phyloP scores from a whole-genome alignment of 2,329 filamentous ascomycete species.

The Hypoxylon sp. region DNA sequence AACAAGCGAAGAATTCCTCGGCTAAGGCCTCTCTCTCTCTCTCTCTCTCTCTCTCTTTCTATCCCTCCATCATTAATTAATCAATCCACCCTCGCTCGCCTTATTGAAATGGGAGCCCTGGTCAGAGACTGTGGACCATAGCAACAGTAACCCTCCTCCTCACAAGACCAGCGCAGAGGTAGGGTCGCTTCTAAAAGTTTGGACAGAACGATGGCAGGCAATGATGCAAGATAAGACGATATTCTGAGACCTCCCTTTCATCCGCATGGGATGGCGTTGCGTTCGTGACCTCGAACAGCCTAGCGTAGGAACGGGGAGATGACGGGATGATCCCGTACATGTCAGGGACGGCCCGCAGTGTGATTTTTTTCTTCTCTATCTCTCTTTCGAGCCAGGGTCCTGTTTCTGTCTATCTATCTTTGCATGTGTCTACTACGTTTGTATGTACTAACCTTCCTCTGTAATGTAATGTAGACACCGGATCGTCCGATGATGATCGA shows the following conservation, averaged over 20 bases:
- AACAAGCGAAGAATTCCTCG: conserved; percentile 5
- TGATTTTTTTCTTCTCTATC: conserved; percentile 16
- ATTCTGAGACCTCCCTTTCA: conserved; percentile 18
- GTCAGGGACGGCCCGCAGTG: conserved; percentile 38
- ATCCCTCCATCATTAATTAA: background rate
- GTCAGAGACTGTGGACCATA: conserved; percentile 3
- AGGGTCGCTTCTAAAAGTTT: conserved; percentile 18
- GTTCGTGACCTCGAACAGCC: conserved; percentile 14
- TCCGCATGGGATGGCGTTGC: conserved; percentile 7
- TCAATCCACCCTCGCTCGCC: no score
- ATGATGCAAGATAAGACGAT: conserved; percentile 26
- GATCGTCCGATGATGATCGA: conserved; percentile 36
- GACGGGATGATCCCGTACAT: conserved; percentile 33
- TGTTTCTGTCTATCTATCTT: background rate
- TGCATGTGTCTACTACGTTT: background rate
- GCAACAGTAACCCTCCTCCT: conserved; percentile 17
- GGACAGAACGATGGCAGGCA: conserved; percentile 14
- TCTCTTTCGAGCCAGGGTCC: conserved; percentile 23
- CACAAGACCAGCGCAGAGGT: conserved; percentile 10
- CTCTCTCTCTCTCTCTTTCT: background rate
- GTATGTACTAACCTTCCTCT: background rate
- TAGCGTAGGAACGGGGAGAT: conserved; percentile 31
- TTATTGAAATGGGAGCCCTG: no score
- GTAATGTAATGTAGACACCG: conserved; percentile 12
- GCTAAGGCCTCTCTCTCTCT: conserved; percentile 3